Evolutionary conservation across 2,329 filamentous ascomycete genomes (phyloP), one percentile per base, ranked within the genome.

Genomic region (Aspergillus fumigatiaffinis): DNA sequence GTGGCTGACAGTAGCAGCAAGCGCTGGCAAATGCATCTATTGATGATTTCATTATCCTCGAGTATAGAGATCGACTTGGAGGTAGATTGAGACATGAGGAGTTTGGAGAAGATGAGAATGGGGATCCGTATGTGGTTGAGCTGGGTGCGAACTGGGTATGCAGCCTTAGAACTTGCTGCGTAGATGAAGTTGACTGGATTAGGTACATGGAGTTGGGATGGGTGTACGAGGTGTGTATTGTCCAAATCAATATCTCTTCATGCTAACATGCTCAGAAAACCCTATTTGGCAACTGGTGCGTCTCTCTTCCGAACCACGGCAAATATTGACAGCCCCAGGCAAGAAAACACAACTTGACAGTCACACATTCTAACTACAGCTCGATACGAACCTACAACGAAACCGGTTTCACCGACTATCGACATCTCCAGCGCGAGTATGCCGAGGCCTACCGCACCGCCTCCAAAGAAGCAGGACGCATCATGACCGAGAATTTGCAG

Each of bases 141-240:
- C 73, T 87, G 0, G 87, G 87, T 2, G 87, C 87, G 6, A 90
- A 89, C 60, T 90, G 87, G 87, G 78, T 80, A 68, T 47, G 55
- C 56, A 1, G 1, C 32, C 25, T 12, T 8, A 12, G 28, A 12
- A 10, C 8, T 8, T 25, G 1, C 12, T 4, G 25, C 14, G 14
- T 38, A 38, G n/a, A 42, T 17, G 6, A 4, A 17, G 25, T 41
- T 59, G 51, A 53, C 20, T 17, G 21, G 6, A 9, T 9, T 26
- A 77, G 76, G 66, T 78, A 29, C 79, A 76, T 74, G 79, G 75
- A 25, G 67, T 76, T 26, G 76, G 71, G 28, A 58, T 58, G 1
- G 29, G 49, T 17, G 71, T 70, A 53, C 35, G 70, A 53, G 60
- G 66, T 54, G 21, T 5, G 54, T 14, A 5, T 9, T 9, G 14